phyloP scores from a whole-genome alignment of 441 rosid species.

The Jatropha multifida region DNA sequence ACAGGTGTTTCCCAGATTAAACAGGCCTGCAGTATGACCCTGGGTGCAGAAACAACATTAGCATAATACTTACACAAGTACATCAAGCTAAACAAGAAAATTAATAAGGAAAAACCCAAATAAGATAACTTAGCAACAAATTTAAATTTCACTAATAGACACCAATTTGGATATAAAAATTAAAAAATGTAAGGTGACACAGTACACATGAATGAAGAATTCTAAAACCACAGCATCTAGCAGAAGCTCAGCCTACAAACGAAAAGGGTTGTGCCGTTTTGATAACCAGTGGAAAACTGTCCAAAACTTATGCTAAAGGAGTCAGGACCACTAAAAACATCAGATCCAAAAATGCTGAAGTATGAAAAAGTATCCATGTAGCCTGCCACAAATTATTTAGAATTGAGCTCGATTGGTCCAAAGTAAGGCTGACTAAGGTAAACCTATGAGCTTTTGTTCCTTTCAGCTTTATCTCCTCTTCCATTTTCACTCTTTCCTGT shows the following conservation, averaged over 20 bases:
- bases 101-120: neutral
- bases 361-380: neutral
- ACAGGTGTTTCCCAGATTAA: constrained; percentile 91
- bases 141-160: neutral
- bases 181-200: neutral
- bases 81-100: constrained; percentile 9
- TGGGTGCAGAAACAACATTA: constrained; percentile 32
- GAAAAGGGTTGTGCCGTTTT: neutral
- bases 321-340: neutral
- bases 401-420: neutral
- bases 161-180: neutral
- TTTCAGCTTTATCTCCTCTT: too few relatives aligned
- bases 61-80: neutral
- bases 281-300: neutral
- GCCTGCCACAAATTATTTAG: neutral
- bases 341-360: neutral
- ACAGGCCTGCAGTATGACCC: constrained; percentile 90
- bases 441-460: neutral
- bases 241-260: neutral
- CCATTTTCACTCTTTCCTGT: too few relatives aligned
- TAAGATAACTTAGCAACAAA: neutral
- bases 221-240: neutral
- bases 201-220: neutral
- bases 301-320: neutral
- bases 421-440: neutral